Conservation (phyloP, 2,329 filamentous ascomycete species). For the Dothidotthia symphoricarpi region DNA sequence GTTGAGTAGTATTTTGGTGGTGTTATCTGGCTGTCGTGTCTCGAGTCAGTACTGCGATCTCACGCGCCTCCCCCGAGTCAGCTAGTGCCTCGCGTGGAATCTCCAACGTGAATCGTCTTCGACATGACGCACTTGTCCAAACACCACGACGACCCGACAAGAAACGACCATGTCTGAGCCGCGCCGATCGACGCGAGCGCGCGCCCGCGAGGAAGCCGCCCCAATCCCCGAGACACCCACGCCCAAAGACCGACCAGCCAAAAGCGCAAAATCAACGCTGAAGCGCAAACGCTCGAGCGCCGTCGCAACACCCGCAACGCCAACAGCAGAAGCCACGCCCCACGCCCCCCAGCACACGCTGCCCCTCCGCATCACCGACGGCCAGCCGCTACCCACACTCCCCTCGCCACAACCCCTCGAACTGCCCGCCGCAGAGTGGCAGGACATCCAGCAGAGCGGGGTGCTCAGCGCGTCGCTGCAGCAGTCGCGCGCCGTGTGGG, state of each 20-base stretch:
- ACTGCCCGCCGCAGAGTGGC: constrained; percentile 65
- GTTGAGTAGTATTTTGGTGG: no score
- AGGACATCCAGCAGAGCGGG: constrained; percentile 72
- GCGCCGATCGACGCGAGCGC: constrained; percentile 37
- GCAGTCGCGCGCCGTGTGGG: constrained; percentile 62
- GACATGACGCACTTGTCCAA: no score
- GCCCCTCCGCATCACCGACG: constrained; percentile 62
- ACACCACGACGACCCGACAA: no score
- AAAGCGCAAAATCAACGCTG: constrained; percentile 26
- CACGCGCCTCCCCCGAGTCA: no score
- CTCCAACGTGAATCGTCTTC: no score
- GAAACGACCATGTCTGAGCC: constrained; percentile 42
- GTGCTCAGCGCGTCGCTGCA: constrained; percentile 71
- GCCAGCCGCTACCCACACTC: constrained; percentile 69
- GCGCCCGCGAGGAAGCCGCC: constrained; percentile 36
- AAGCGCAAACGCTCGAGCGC: constrained; percentile 37
- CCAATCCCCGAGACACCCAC: constrained; percentile 27
- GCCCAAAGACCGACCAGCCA: constrained; percentile 27
- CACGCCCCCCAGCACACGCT: constrained; percentile 39
- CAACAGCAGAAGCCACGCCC: constrained; percentile 6
- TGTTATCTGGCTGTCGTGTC: no score
- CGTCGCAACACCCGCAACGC: constrained; percentile 24
- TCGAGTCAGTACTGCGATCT: no score
- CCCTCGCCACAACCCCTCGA: constrained; percentile 64
- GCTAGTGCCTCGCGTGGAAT: no score